These are phyloP conservation scores for Gnaphalium uliginosum DNA, from an alignment of 129 eudicot genomes.

Conservation along the genomic window DNA sequence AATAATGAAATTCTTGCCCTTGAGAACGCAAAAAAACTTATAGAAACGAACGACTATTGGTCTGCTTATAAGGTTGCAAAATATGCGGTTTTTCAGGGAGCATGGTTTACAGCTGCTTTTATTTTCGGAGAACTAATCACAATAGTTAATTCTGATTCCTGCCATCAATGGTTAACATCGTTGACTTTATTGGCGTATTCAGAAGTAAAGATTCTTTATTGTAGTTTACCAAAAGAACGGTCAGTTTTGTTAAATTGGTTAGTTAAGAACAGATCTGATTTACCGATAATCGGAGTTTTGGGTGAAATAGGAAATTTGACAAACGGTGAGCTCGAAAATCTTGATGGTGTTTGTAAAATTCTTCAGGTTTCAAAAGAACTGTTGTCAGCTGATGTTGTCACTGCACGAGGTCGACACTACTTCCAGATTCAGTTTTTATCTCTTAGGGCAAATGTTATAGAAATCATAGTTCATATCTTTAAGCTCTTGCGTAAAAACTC, in stretches of 20 bases:
- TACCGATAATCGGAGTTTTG: conserved; percentile 27
- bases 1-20: conserved; percentile 45
- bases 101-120: conserved; percentile 72
- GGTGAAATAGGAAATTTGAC: conserved; percentile 21
- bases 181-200: conserved; percentile 57
- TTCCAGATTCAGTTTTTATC: conserved; percentile 76
- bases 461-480: conserved; percentile 42
- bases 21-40: conserved; percentile 47
- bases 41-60: conserved; percentile 60
- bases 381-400: conserved; percentile 33
- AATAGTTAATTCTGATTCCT: conserved; percentile 49
- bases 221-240: conserved; percentile 34
- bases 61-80: conserved; percentile 67
- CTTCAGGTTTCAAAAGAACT: conserved; percentile 50
- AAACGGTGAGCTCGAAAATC: conserved; percentile 35
- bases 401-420: conserved; percentile 29
- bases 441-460: conserved; percentile 52
- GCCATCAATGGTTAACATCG: conserved; percentile 60
- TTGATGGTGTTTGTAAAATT: conserved; percentile 41
- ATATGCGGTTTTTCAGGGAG: conserved; percentile 71
- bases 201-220: conserved; percentile 54
- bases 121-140: conserved; percentile 52
- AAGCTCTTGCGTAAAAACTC: conserved; percentile 40
- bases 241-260: conserved; percentile 37
- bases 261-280: conserved; percentile 19